Evolutionary conservation across 495 filamentous ascomycete species (phyloP).

Genomic region (Tetracladium setigerum): DNA sequence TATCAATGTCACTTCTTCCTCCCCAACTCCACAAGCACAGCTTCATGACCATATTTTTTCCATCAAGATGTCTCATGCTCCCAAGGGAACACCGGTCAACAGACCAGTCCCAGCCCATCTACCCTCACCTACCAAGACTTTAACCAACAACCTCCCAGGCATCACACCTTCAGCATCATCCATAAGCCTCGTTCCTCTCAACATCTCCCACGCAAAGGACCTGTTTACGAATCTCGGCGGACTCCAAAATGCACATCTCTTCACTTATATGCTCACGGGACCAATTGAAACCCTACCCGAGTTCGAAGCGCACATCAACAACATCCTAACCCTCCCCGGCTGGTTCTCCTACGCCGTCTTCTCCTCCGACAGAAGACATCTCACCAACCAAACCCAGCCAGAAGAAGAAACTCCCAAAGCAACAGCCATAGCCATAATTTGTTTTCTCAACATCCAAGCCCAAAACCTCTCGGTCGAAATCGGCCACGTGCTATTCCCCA

Average conservation of each 20-base stretch:
- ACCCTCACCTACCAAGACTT: too few relatives aligned
- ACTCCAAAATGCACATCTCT: slow-evolving; percentile 29
- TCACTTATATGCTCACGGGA: slow-evolving; percentile 38
- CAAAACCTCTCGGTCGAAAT: slow-evolving; percentile 38
- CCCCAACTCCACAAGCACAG: too few relatives aligned
- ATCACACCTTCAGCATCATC: slow-evolving; percentile 26
- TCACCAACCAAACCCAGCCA: background rate
- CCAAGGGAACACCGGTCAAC: too few relatives aligned
- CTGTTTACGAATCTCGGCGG: slow-evolving; percentile 34
- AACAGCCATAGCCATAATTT: slow-evolving; percentile 31
- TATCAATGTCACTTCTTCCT: too few relatives aligned
- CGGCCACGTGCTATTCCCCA: slow-evolving; percentile 40
- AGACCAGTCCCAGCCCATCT: too few relatives aligned
- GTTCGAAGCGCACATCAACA: slow-evolving; percentile 26
- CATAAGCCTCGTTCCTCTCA: slow-evolving; percentile 33
- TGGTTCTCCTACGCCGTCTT: slow-evolving; percentile 38
- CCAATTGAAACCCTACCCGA: slow-evolving; percentile 28
- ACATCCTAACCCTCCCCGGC: slow-evolving; percentile 24
- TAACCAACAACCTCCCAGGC: slow-evolving; percentile 7
- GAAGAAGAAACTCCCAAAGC: slow-evolving; percentile 5
- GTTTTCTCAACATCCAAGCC: slow-evolving; percentile 35
- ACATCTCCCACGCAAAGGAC: slow-evolving; percentile 26
- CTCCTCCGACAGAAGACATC: slow-evolving; percentile 9
- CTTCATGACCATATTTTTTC: too few relatives aligned
- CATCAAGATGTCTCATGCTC: too few relatives aligned